Evolutionary conservation across 129 eudicot genomes (phyloP), one percentile per base, ranked within the genome.

Genomic region (Sambucus nigra): DNA sequence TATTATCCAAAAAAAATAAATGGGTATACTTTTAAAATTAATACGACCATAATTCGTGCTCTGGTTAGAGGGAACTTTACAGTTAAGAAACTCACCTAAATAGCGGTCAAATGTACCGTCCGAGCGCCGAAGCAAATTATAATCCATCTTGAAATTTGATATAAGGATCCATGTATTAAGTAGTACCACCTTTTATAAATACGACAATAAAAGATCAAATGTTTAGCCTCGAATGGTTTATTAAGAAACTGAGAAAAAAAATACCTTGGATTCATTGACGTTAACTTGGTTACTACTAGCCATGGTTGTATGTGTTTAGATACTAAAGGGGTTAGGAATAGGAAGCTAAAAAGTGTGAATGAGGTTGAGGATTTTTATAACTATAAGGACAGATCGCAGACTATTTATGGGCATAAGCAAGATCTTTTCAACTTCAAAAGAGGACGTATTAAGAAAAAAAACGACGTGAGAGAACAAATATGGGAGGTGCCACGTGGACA

Each of bases 51-150:
- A 88, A 3, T 81, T 86, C 8, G 95, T 95, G 35, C 47, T 63
- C 4, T 79, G 66, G 65, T 89, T 89, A 20, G 95, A 81, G 18
- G 81, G 65, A 5, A 89, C 95, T 68, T 89, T 89, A 29, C 98
- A 79, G 58, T 89, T 95, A 7, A 89, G 94, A 48, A 76, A 89
- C 48, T 84, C 94, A 14, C 76, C 86, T 39, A 89, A 26, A 23
- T 81, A 83, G 0, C 98, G 91, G 71, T 89, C 76, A 41, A 89
- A 89, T 7, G 98, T 89, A 31, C 98, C 98, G 67, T 89, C 98
- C 27, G 94, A 77, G 32, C 95, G 80, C 40, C 98, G 80, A 40
- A 89, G 95, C 72, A 89, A 64, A 41, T 85, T 84, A 73, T 89
- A 89, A 16, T 95, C 77, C 25, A 89, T 73, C 63, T 89, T 85